Base-by-base conservation (phyloP, 805 yeast genomes). In the Teunomyces gatunensis region DNA sequence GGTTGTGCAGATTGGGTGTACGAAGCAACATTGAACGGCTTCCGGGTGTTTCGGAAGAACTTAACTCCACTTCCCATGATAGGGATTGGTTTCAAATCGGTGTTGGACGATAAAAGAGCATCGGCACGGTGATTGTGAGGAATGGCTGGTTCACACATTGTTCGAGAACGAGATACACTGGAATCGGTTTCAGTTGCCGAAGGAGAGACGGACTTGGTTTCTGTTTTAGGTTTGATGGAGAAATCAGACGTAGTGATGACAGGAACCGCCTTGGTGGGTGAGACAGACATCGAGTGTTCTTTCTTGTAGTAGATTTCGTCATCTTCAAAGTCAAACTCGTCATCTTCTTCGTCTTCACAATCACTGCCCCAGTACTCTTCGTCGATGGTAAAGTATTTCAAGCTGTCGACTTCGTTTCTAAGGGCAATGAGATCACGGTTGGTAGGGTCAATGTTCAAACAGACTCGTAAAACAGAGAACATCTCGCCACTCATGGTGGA, bases 401-500 rank as follows among this genome's bases (percentile, higher is more conserved):
- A 77, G 44, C 73, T 75, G 18, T 67, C 58, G 45, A 92, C 67
- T 54, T 88, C 92, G 3, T 67, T 63, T 54, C 79, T 80, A 75
- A 90, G 80, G 45, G 69, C 69, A 1, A 61, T 60, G 50, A 92
- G 70, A 57, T 84, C 84, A 59, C 98, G 82, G 67, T 91, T 89
- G 23, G 78, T 77, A 0, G 98, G 98, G 68, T 91, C 96, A 48
- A 92, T 79, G 10, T 95, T 85, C 47, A 92, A 73, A 51, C 87
- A 77, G 54, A 80, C 80, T 48, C 96, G 78, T 60, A 91, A 75
- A 0, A 88, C 95, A n/a, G 85, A 81, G 62, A 89, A 92, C 58
- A 90, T 78, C 60, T 90, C 97, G 45, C 81, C 83, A 45, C 94
- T 81, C 89, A 92, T 85, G 4, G 90, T 74, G 13, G 96, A 90